Evolutionary conservation across 106 monocot genomes (phyloP).

Genomic region (Acorus gramineus): DNA sequence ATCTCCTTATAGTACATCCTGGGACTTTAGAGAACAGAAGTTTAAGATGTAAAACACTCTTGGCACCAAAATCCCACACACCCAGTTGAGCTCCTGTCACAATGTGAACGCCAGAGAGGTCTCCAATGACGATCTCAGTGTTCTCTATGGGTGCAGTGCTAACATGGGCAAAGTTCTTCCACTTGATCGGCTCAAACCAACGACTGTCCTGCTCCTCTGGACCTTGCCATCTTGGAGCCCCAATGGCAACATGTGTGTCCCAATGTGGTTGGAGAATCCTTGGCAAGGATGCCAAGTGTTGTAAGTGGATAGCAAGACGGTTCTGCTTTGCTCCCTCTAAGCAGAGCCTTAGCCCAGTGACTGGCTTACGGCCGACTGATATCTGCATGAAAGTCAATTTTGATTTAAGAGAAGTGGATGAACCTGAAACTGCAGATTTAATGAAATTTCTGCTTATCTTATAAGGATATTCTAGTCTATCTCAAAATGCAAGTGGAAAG

Average conservation of each 20-base stretch:
- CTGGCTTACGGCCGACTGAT: constrained; percentile 79
- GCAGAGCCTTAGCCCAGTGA: constrained; percentile 61
- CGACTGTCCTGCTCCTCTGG: constrained; percentile 98
- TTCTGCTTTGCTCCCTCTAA: constrained; percentile 82
- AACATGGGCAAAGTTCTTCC: constrained; percentile 94
- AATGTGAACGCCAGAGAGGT: constrained; percentile 71
- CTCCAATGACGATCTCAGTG: constrained; percentile 58
- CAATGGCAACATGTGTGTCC: constrained; percentile 75
- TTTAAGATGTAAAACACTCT: constrained; percentile 78
- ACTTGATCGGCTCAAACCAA: constrained; percentile 94
- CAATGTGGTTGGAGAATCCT: constrained; percentile 82
- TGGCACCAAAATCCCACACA: constrained; percentile 88
- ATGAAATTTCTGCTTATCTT: too few species aligned
- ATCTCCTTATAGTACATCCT: constrained; percentile 77
- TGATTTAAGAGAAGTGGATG: background rate
- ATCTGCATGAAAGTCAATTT: constrained; percentile 33
- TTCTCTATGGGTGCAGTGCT: constrained; percentile 86
- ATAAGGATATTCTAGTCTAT: too few species aligned
- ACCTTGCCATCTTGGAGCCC: constrained; percentile 84
- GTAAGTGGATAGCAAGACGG: constrained; percentile 62
- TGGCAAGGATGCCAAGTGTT: constrained; percentile 69
- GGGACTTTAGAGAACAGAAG: constrained; percentile 74
- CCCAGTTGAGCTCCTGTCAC: constrained; percentile 92
- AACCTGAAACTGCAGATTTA: too few species aligned
- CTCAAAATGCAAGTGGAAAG: too few species aligned